Percentiles rank a stretch among this genome's conserved stretches.
Conservation (phyloP, 306 rosid genomes). For the Acacia crassicarpa region DNA sequence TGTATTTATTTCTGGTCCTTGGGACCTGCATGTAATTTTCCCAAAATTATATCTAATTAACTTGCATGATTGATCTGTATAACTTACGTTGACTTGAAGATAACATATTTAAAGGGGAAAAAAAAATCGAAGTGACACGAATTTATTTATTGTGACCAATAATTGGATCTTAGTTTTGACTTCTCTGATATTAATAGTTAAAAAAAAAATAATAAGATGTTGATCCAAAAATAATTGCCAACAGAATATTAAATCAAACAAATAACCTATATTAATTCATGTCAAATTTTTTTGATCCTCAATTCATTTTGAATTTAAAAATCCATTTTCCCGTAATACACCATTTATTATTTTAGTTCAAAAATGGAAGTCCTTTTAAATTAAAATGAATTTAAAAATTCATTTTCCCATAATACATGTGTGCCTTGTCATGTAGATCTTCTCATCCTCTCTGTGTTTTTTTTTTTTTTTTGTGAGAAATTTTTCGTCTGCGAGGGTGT, state of each 20-base stretch:
- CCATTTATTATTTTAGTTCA: too few relatives aligned
- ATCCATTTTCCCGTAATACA: background rate
- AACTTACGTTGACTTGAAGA: background rate
- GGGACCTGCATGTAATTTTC: too few relatives aligned
- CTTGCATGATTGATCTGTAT: background rate
- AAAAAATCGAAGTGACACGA: background rate
- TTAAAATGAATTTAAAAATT: too few relatives aligned
- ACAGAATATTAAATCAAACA: background rate
- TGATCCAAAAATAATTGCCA: background rate
- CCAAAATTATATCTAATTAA: too few relatives aligned
- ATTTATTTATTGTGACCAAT: background rate
- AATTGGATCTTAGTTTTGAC: background rate
- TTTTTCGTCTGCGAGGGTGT: too few relatives aligned
- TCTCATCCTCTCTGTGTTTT: too few relatives aligned
- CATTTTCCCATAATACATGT: background rate
- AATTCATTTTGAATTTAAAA: background rate
- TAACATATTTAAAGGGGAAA: too few relatives aligned
- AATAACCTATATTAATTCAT: background rate
- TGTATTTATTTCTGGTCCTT: too few relatives aligned
- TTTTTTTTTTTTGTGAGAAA: too few relatives aligned
- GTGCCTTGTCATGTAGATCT: background rate
- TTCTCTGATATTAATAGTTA: background rate
- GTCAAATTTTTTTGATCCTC: background rate
- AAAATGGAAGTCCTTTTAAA: background rate
- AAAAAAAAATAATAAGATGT: background rate